Evolutionary conservation across 352 stramenopile genomes (phyloP).

Genomic region (Phytopythium kandeliae): DNA sequence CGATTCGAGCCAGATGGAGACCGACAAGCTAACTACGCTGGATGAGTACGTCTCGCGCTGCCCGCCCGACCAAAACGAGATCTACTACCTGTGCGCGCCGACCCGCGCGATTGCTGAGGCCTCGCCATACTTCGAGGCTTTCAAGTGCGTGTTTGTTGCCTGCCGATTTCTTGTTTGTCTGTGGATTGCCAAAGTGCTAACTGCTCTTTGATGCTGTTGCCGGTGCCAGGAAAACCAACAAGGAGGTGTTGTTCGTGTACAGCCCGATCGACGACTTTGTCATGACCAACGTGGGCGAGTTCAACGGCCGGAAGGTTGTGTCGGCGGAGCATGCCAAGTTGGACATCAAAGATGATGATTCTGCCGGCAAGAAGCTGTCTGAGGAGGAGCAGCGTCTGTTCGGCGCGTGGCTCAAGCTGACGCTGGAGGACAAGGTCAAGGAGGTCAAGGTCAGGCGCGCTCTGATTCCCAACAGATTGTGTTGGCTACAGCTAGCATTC

Average conservation of each 20-base stretch:
- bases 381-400: slow-evolving; percentile 88
- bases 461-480: background rate
- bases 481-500: background rate
- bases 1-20: slow-evolving; percentile 93
- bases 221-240: slow-evolving; percentile 70
- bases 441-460: slow-evolving; percentile 63
- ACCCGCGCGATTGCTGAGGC: slow-evolving; percentile 92
- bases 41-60: slow-evolving; percentile 98
- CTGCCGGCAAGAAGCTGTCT: slow-evolving; percentile 53
- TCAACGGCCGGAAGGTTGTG: slow-evolving; percentile 95
- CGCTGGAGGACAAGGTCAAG: slow-evolving; percentile 87
- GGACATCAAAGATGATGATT: slow-evolving; percentile 74
- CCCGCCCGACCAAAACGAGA: slow-evolving; percentile 96
- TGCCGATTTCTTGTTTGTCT: background rate
- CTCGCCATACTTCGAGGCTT: slow-evolving; percentile 99
- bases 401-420: slow-evolving; percentile 91
- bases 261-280: slow-evolving; percentile 99
- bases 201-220: background rate
- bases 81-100: slow-evolving; percentile 98
- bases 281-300: slow-evolving; percentile 98
- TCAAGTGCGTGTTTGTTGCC: slow-evolving; percentile 83
- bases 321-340: slow-evolving; percentile 96
- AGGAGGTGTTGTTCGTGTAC: slow-evolving; percentile 98
- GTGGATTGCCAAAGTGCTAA: no score
- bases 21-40: slow-evolving; percentile 91